These are phyloP conservation scores for Clavariopsis aquatica DNA, from an alignment of 495 filamentous ascomycete species.

Conservation along the genomic window DNA sequence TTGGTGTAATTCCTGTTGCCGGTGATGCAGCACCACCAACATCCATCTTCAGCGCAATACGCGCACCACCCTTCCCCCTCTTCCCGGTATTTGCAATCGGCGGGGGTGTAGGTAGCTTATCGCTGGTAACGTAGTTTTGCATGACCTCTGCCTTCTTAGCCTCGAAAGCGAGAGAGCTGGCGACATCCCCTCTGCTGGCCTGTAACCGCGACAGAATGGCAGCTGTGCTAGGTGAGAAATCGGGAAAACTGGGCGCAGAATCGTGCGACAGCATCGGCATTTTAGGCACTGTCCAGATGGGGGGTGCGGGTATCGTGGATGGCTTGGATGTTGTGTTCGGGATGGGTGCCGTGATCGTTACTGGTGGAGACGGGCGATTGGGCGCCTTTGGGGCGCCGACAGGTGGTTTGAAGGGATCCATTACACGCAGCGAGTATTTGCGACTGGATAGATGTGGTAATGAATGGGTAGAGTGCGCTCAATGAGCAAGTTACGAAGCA, in stretches of 20 bases:
- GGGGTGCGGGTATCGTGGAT: not conserved
- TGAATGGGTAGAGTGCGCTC: not conserved
- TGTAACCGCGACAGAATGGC: constrained; percentile 37
- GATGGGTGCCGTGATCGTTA: not conserved
- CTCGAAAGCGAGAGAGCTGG: constrained; percentile 44
- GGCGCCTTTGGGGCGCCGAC: not conserved
- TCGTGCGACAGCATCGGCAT: not conserved
- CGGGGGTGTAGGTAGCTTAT: constrained; percentile 41
- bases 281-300: constrained; percentile 9
- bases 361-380: constrained; percentile 16
- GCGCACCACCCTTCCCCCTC: constrained; percentile 41
- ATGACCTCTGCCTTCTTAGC: constrained; percentile 50
- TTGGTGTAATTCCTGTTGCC: constrained; percentile 24
- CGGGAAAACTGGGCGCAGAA: constrained; percentile 12
- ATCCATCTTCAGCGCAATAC: constrained; percentile 46
- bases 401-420: not conserved
- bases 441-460: constrained; percentile 8
- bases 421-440: constrained; percentile 3
- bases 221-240: constrained; percentile 39
- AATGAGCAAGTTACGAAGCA: not conserved
- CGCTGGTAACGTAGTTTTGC: constrained; percentile 47
- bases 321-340: not conserved
- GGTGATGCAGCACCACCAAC: constrained; percentile 14
- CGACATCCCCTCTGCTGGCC: constrained; percentile 26
- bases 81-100: constrained; percentile 24